Evolutionary conservation across 495 filamentous ascomycete species (phyloP), one percentile per base, ranked within the genome.

Genomic region (Jackrogersella multiformis): DNA sequence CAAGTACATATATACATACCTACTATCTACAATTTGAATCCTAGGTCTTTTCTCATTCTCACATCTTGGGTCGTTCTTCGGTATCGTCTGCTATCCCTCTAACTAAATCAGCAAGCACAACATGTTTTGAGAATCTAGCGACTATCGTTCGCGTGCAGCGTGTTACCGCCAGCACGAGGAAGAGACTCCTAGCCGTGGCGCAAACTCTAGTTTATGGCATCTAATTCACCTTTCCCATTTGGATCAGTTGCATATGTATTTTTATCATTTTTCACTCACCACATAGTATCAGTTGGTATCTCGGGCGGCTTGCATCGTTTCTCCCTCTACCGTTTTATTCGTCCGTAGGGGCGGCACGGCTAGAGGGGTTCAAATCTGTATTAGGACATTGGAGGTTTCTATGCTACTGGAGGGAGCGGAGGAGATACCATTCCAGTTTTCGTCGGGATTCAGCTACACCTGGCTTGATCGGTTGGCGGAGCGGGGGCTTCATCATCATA

Each of bases 1-100:
- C 48, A 32, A 62, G 58, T 59, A 71, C 58, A 63, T 71, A 46
- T 21, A 21, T 46, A 46, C 26, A 24, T 46, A 44, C 20, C 13
- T 46, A 46, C 42, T 46, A 67, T 49, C 55, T 60, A 60, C 57
- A 62, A 67, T 66, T 59, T 63, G 57, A 66, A 58, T 63, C 52
- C 55, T 59, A 39, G 38, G 46, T 56, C 36, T 38, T 67, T 38
- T 61, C n/a, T 59, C 38, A 38, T 18, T 12, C 10, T n/a, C 26
- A 8, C 12, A 1, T 20, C 35, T 28, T 45, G 52, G 52, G 52
- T 60, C n/a, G 9, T 55, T 62, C 52, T 34, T 63, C 48, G 66
- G 38, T 21, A 24, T 42, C 15, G 30, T 41, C 16, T 15, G n/a
- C n/a, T 10, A 8, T 26, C 45, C 21, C 9, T 26, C 32, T 68